A percentile compares a stretch with the other conserved stretches of the same genome.
Evolutionary conservation across 1,284 basidiomycete genomes (phyloP).

Genomic region (Sporisorium scitamineum): DNA sequence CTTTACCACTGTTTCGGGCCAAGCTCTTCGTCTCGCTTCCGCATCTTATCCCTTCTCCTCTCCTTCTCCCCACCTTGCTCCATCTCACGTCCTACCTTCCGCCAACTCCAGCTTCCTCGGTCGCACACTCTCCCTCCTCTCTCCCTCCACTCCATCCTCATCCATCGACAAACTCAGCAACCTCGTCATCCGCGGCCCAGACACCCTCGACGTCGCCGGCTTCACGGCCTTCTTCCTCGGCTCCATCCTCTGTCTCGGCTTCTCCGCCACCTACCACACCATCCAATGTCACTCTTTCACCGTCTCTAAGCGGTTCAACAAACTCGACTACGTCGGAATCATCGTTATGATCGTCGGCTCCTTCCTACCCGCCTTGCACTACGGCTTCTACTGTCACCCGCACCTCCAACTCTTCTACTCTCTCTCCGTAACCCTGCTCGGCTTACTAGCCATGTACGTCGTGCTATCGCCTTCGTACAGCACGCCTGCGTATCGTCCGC

Average conservation of each 20-base stretch:
- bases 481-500: conserved; percentile 79
- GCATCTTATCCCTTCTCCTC: conserved; percentile 38
- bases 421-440: conserved; percentile 74
- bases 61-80: background rate
- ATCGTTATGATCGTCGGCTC: conserved; percentile 78
- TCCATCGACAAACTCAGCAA: conserved; percentile 7
- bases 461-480: conserved; percentile 84
- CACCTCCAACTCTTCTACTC: conserved; percentile 54
- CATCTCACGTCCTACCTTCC: background rate
- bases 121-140: conserved; percentile 9
- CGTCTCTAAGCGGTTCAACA: conserved; percentile 70
- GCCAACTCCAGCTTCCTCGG: conserved; percentile 4
- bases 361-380: conserved; percentile 73
- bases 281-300: conserved; percentile 79
- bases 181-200: conserved; percentile 69
- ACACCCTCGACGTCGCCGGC: conserved; percentile 77
- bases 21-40: conserved; percentile 47
- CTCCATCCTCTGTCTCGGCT: conserved; percentile 79
- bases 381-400: conserved; percentile 66
- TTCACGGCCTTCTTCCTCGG: conserved; percentile 79
- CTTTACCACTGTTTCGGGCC: conserved; percentile 45
- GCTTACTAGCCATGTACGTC: conserved; percentile 79
- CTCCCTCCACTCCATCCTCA: conserved; percentile 4
- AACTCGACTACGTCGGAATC: conserved; percentile 72
- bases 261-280: conserved; percentile 83